Percentiles rank a stretch among this genome's conserved stretches.
Conservation (phyloP, 140 eudicot genomes). For the Ambrosia hybrid region DNA sequence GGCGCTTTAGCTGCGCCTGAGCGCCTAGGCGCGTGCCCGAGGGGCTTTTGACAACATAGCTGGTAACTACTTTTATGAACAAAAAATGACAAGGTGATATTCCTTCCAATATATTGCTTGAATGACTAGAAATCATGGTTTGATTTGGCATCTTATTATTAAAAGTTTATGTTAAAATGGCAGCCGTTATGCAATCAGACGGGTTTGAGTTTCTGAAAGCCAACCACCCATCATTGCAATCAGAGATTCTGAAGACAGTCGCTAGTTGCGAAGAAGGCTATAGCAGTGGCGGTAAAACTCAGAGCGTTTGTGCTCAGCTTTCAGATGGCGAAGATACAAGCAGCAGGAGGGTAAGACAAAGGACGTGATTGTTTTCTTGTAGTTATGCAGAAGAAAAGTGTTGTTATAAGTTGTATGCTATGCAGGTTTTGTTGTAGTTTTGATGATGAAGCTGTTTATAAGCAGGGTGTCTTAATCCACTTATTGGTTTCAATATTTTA, state of each 20-base stretch:
- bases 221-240: conserved; percentile 31
- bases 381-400: not conserved
- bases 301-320: conserved; percentile 29
- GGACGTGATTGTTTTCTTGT: conserved; percentile 10
- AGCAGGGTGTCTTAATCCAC: not conserved
- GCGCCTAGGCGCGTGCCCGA: too few species aligned
- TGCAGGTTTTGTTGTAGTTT: conserved; percentile 10
- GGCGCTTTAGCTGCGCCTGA: too few species aligned
- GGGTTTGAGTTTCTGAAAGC: conserved; percentile 37
- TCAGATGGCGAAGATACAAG: conserved; percentile 30
- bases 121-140: not conserved
- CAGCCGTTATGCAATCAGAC: conserved; percentile 35
- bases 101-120: not conserved
- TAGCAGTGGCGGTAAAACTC: conserved; percentile 23
- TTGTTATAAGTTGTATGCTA: conserved; percentile 10
- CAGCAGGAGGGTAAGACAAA: conserved; percentile 29
- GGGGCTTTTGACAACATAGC: too few species aligned
- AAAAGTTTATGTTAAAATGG: not conserved
- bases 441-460: conserved; percentile 29
- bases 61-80: too few species aligned
- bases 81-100: too few species aligned
- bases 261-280: conserved; percentile 28
- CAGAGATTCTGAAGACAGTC: conserved; percentile 28
- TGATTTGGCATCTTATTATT: not conserved
- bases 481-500: not conserved